Evolutionary conservation across 2,329 filamentous ascomycete genomes (phyloP).

Genomic region (Sarocladium strictum): DNA sequence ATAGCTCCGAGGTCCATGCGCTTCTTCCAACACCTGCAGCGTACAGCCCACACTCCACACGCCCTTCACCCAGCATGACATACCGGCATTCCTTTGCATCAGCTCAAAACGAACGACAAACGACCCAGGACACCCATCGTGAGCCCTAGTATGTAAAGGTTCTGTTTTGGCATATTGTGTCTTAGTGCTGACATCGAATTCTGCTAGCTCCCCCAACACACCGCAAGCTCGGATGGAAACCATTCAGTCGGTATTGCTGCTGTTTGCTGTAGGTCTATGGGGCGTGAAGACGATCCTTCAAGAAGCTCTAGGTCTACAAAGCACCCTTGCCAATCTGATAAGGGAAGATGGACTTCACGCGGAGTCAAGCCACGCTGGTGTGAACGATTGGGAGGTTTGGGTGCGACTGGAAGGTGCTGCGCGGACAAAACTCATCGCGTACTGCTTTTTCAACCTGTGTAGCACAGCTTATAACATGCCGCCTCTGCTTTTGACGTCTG

Average conservation of each 20-base stretch:
- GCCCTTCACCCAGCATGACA: slow-evolving; percentile 51
- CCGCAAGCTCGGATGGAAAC: slow-evolving; percentile 57
- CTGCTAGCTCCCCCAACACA: slow-evolving; percentile 48
- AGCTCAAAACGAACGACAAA: slow-evolving; percentile 49
- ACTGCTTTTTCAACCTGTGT: slow-evolving; percentile 58
- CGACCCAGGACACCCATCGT: slow-evolving; percentile 52
- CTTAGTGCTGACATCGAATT: background rate
- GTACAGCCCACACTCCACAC: slow-evolving; percentile 54
- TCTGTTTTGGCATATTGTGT: background rate
- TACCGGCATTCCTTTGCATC: slow-evolving; percentile 55
- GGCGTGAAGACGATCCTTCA: slow-evolving; percentile 54
- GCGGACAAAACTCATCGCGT: slow-evolving; percentile 54
- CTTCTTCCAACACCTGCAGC: slow-evolving; percentile 50
- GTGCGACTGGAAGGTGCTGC: slow-evolving; percentile 50
- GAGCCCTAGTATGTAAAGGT: slow-evolving; percentile 48
- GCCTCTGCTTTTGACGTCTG: slow-evolving; percentile 51
- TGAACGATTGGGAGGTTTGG: slow-evolving; percentile 54
- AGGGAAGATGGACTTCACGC: slow-evolving; percentile 51
- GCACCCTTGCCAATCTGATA: slow-evolving; percentile 50
- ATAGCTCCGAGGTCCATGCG: slow-evolving; percentile 51
- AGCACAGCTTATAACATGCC: slow-evolving; percentile 57
- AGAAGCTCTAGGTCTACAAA: slow-evolving; percentile 54
- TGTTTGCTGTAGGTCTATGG: slow-evolving; percentile 57
- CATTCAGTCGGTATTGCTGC: slow-evolving; percentile 56
- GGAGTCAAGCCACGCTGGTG: slow-evolving; percentile 38